Evolutionary conservation across 108 stramenopile species (phyloP), one percentile per base, ranked within the genome.

Genomic region (Nannochloropsis granulata): DNA sequence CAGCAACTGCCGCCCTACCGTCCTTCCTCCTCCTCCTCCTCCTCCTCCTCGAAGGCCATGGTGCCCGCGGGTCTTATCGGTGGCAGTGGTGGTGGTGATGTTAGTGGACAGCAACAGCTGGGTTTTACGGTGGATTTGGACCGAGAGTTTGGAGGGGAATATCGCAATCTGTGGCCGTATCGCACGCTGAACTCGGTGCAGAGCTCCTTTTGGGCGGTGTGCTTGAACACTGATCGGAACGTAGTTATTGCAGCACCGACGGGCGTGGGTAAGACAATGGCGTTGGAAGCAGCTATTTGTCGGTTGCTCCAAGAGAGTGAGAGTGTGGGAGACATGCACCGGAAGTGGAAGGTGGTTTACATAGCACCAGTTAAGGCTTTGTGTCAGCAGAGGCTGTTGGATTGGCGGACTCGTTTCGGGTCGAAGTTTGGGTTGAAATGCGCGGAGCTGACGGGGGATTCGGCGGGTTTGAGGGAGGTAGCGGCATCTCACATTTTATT

Each of bases 251-350:
- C 26, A 0, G 34, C 79, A 14, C 84, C 43, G 13, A 43, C 79
- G 10, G 78, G 79, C 13, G 26, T 23, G 12, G 78, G 81, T 14
- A 90, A 90, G 87, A 90, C 90, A 21, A 88, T 87, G 14, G 83
- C 96, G 79, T 95, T 98, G 83, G 97, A 98, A 89, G 95, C 97
- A 94, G 96, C 96, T 23, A 93, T 98, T 89, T 92, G 92, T 13
- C 86, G 95, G 80, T 87, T 98, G 85, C 79, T 89, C 42, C 86
- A 84, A 23, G 84, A 89, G 43, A 45, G 34, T 26, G 85, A 83
- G 12, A 56, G 25, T 71, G 88, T 25, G 79, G 94, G 81, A 83
- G 45, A 82, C 13, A 80, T 23, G 78, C 86, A 90, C 19, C 92
- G 91, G 82, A 83, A 78, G 10, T 91, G 90, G 43, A 96, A 96